A percentile compares a stretch with the other conserved stretches of the same genome.
Conservation (phyloP, 108 stramenopile species). For the Nannochloropsis salina region DNA sequence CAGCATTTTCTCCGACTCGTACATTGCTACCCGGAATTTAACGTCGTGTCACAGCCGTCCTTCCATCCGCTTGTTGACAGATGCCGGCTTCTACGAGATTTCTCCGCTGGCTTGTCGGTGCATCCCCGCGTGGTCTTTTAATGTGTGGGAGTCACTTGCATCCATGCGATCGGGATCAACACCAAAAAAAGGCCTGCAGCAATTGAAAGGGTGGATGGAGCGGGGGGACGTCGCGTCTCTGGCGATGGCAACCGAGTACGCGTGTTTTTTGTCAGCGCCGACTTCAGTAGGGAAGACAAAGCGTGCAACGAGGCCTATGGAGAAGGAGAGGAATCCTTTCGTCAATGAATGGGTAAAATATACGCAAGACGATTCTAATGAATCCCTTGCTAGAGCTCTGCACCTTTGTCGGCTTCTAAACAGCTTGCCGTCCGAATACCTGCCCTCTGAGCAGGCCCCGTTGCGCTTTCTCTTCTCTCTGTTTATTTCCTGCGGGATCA, state of each 20-base stretch:
- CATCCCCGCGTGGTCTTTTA: not conserved
- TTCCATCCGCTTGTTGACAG: conserved; percentile 5
- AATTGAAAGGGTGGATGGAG: not conserved
- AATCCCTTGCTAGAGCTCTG: not conserved
- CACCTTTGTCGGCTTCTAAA: conserved; percentile 1
- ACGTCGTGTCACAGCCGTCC: not conserved
- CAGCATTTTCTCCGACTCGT: not conserved
- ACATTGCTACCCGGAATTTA: not conserved
- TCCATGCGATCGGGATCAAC: too few species aligned
- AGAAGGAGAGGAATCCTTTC: not conserved
- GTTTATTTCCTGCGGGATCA: not conserved
- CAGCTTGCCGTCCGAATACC: conserved; percentile 19
- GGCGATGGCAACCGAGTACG: not conserved
- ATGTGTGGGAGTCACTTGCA: not conserved
- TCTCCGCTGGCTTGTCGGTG: not conserved
- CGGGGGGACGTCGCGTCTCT: not conserved
- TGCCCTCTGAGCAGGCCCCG: not conserved
- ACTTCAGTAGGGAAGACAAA: not conserved
- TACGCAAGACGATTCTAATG: not conserved
- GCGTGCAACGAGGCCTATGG: not conserved
- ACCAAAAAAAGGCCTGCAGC: not conserved
- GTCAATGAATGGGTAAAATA: not conserved
- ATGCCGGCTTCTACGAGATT: not conserved
- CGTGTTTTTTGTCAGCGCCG: not conserved
- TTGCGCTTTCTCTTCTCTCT: not conserved